phyloP scores from a whole-genome alignment of 345 rosid genomes.

The Boechera divaricarpa region DNA sequence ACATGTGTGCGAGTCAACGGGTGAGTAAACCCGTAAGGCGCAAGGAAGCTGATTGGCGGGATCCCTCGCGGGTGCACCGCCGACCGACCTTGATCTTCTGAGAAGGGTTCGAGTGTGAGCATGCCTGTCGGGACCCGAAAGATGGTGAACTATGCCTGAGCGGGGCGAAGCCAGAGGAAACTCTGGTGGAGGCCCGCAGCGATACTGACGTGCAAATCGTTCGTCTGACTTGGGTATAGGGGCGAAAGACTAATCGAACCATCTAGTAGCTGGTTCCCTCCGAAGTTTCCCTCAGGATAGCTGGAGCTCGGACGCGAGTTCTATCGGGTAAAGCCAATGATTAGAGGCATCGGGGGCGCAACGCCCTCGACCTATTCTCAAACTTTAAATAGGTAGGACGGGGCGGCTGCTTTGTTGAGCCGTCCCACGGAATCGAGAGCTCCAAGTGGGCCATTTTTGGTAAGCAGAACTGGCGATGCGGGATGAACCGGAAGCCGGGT shows the following conservation, averaged over 20 bases:
- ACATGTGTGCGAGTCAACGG: constrained; percentile 58
- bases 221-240: constrained; percentile 53
- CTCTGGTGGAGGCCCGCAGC: constrained; percentile 1
- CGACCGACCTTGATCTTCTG: not conserved
- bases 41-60: constrained; percentile 10
- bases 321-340: not conserved
- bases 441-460: no score
- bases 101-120: not conserved
- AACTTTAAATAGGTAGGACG: no score
- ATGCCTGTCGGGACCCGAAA: constrained; percentile 1
- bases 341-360: no score
- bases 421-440: no score
- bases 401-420: no score
- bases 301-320: not conserved
- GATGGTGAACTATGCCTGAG: constrained; percentile 1
- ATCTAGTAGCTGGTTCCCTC: constrained; percentile 58
- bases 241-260: constrained; percentile 57
- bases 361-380: constrained; percentile 7
- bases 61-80: not conserved
- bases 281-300: constrained; percentile 52
- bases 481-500: no score
- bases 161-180: constrained; percentile 2
- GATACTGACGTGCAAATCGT: constrained; percentile 32
- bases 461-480: no score
- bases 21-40: constrained; percentile 29